A percentile compares a stretch with the other conserved stretches of the same genome.
phyloP scores from a whole-genome alignment of 2,329 filamentous ascomycete genomes.

The Tolypocladium amazonense region DNA sequence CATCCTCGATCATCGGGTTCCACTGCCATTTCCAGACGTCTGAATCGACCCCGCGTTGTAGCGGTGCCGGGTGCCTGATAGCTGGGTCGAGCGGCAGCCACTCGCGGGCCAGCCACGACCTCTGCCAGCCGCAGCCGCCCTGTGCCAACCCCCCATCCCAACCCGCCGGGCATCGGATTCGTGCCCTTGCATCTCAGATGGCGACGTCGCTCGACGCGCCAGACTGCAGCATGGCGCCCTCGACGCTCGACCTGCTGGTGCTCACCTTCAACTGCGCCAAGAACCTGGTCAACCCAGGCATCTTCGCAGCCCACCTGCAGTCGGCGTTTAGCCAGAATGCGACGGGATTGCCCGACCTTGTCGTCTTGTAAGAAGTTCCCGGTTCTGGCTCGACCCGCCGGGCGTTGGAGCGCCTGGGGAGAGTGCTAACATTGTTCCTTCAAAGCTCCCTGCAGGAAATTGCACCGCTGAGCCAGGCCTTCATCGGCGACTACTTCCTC shows the following conservation, averaged over 20 bases:
- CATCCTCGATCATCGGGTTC: too few species aligned
- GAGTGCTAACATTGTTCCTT: background rate
- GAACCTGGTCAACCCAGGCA: constrained; percentile 53
- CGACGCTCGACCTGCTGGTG: constrained; percentile 60
- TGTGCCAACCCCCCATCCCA: background rate
- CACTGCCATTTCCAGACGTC: background rate
- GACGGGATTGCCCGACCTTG: constrained; percentile 38
- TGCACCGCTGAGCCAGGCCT: constrained; percentile 71
- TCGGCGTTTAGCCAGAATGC: constrained; percentile 40
- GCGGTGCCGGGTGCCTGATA: background rate
- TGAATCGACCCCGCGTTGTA: background rate
- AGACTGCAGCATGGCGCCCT: constrained; percentile 20
- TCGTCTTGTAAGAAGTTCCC: constrained; percentile 43
- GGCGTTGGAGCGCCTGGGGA: background rate
- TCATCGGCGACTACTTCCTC: constrained; percentile 75
- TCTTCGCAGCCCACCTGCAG: constrained; percentile 64
- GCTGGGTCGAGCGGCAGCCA: background rate
- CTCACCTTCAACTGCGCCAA: constrained; percentile 87
- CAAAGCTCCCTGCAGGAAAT: constrained; percentile 76
- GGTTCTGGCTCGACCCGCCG: background rate
- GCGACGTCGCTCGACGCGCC: constrained; percentile 1
- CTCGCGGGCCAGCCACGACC: background rate
- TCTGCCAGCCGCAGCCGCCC: background rate
- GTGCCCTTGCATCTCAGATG: constrained; percentile 1
- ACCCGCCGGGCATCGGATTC: background rate